Base-by-base conservation (phyloP, 2,329 filamentous ascomycete genomes). In the Sclerotinia sclerotiorum region DNA sequence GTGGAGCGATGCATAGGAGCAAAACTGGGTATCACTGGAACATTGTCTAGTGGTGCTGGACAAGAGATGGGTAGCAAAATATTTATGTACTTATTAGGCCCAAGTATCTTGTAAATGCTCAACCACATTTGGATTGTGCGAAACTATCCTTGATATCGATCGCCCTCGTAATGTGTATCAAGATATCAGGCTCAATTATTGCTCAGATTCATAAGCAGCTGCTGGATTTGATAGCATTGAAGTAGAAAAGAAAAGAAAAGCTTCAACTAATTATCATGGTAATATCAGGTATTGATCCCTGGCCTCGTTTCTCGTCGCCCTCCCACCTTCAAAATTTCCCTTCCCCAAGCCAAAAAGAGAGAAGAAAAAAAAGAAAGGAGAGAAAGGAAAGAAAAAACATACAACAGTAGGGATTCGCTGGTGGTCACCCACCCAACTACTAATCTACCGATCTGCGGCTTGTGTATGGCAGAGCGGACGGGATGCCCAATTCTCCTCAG, bases 381-480 rank as follows among this genome's bases (percentile, higher is more conserved):
- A n/a, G n/a, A 35, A 35, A 35, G 6, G 10, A 5, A 35, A 10
- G 7, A 19, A 32, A 32, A 17, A 42, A 57, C 55, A 57, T 57
- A 57, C 55, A 56, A 56, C 32, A 56, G 54, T 39, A 56, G 54
- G 54, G 54, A 57, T 57, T 57, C 54, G 54, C 54, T 57, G 54
- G 54, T 57, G 55, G 32, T 57, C 55, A 57, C 55, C 55, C 55
- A 57, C 32, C 55, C 55, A 57, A 57, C 55, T 57, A 57, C 55
- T 57, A 57, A 57, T 57, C 55, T 57, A 57, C 55, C 55, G 55
- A 57, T 57, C 55, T 57, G 54, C 39, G 55, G 55, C 55, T 57
- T 57, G 55, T 57, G 55, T 57, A 57, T 57, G 55, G 55, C 55
- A 57, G 55, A 57, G 55, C 55, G 55, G 55, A 57, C 55, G 55